phyloP scores from a whole-genome alignment of 768 basidiomycete species.

The Trametes villosa region DNA sequence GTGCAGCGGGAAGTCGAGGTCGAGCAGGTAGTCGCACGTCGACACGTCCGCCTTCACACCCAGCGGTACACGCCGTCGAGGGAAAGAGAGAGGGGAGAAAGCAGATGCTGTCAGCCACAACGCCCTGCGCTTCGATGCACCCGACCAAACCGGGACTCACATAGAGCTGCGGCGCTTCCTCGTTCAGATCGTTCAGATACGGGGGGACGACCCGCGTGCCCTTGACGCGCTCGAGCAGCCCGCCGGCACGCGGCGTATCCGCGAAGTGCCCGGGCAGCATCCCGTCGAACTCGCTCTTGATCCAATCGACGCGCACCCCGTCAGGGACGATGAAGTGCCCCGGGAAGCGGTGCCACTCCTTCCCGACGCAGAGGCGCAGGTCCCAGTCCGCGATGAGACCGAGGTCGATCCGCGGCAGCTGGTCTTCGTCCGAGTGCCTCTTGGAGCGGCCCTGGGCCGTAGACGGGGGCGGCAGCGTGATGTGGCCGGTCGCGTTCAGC shows the following conservation, averaged over 20 bases:
- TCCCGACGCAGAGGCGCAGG: slow-evolving; percentile 82
- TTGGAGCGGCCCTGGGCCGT: slow-evolving; percentile 4
- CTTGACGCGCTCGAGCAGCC: slow-evolving; percentile 56
- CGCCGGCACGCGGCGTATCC: slow-evolving; percentile 36
- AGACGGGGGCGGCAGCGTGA: slow-evolving; percentile 50
- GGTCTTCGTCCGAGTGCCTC: slow-evolving; percentile 38
- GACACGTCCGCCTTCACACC: slow-evolving; percentile 65
- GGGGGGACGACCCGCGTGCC: slow-evolving; percentile 64
- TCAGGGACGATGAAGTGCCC: slow-evolving; percentile 88
- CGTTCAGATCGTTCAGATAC: slow-evolving; percentile 88
- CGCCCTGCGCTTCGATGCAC: slow-evolving; percentile 3
- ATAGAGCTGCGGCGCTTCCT: slow-evolving; percentile 76
- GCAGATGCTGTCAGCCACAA: slow-evolving; percentile 11
- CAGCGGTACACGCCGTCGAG: no score
- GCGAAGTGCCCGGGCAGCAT: slow-evolving; percentile 86
- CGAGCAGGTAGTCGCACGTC: slow-evolving; percentile 88
- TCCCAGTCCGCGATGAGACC: slow-evolving; percentile 69
- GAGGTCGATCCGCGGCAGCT: slow-evolving; percentile 62
- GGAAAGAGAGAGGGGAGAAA: not conserved
- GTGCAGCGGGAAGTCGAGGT: slow-evolving; percentile 83
- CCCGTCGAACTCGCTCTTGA: slow-evolving; percentile 92
- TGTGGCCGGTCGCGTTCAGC: slow-evolving; percentile 70
- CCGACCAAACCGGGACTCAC: slow-evolving; percentile 49
- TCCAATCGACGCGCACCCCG: slow-evolving; percentile 80
- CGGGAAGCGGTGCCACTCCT: slow-evolving; percentile 97